Evolutionary conservation across 441 rosid genomes (phyloP).

Genomic region (Euphorbia schlechtendalii): DNA sequence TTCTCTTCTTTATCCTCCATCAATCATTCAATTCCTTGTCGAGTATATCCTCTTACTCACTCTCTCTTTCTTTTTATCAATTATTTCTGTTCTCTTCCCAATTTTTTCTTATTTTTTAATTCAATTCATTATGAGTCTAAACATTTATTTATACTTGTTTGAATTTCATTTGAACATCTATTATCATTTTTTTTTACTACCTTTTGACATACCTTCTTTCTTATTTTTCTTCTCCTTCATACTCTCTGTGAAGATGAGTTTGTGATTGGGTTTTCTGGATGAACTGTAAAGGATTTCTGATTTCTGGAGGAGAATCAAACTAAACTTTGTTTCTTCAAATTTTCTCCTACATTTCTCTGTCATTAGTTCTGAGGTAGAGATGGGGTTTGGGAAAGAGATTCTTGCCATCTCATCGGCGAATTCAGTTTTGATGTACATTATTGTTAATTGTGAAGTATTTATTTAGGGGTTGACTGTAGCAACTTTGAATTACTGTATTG

Average conservation of each 20-base stretch:
- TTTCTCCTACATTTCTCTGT: background rate
- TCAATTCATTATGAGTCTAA: background rate
- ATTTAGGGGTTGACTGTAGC: slow-evolving; percentile 12
- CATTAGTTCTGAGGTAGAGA: background rate
- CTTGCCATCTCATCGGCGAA: background rate
- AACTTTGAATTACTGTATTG: too few species aligned
- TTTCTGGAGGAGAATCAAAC: background rate
- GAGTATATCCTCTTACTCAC: background rate
- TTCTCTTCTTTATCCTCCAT: slow-evolving; percentile 9
- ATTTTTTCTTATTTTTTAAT: background rate
- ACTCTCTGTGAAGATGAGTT: too few species aligned
- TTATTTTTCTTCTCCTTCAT: too few species aligned
- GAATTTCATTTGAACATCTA: slow-evolving; percentile 18
- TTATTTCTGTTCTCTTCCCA: background rate
- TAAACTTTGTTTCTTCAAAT: background rate
- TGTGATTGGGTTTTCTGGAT: slow-evolving; percentile 1
- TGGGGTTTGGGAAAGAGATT: slow-evolving; percentile 11
- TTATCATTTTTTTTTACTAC: slow-evolving; percentile 2
- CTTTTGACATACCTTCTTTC: too few species aligned
- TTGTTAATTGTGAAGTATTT: slow-evolving; percentile 16
- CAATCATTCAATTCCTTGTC: background rate
- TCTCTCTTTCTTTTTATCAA: background rate
- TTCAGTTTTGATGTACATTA: slow-evolving; percentile 7
- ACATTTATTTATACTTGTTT: slow-evolving; percentile 9
- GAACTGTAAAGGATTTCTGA: background rate